A percentile compares a stretch with the other conserved stretches of the same genome.
These are phyloP conservation scores for Phytophthora pseudosyringae DNA, from an alignment of 352 stramenopile genomes.

Conservation along the genomic window DNA sequence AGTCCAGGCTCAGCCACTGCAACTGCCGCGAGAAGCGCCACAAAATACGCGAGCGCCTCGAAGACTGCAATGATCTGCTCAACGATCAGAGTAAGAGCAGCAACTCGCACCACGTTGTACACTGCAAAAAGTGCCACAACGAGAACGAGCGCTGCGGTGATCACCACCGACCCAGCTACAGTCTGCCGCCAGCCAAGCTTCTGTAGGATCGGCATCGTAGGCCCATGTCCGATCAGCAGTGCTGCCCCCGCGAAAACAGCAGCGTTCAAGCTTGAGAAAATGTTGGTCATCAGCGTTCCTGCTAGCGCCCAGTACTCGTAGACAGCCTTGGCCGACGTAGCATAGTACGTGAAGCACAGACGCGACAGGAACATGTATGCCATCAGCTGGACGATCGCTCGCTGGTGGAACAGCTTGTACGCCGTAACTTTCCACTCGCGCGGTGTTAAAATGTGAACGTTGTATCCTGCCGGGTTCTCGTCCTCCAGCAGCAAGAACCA, in stretches of 20 bases:
- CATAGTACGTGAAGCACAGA: constrained; percentile 70
- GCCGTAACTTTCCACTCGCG: constrained; percentile 29
- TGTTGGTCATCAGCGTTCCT: constrained; percentile 45
- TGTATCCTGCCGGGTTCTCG: constrained; percentile 29
- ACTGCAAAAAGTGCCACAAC: constrained; percentile 59
- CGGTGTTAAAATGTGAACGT: constrained; percentile 26
- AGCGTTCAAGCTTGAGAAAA: constrained; percentile 56
- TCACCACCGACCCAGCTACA: constrained; percentile 39
- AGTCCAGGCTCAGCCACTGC: constrained; percentile 54
- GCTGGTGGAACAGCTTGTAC: constrained; percentile 46
- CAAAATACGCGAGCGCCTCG: constrained; percentile 63
- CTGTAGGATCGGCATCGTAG: constrained; percentile 28
- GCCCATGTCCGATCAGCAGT: constrained; percentile 24
- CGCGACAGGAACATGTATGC: constrained; percentile 51
- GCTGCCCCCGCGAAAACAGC: constrained; percentile 49
- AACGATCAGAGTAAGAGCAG: constrained; percentile 47
- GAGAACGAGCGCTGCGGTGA: constrained; percentile 44
- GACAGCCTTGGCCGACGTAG: constrained; percentile 56
- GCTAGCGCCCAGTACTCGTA: constrained; percentile 64
- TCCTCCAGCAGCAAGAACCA: constrained; percentile 50
- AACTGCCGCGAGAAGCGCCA: constrained; percentile 54
- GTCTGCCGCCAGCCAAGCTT: constrained; percentile 47
- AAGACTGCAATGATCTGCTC: constrained; percentile 58
- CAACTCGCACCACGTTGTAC: constrained; percentile 63
- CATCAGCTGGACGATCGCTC: constrained; percentile 47